Percentiles rank a stretch among this genome's conserved stretches.
Conservation (phyloP, 306 rosid species). For the Vachellia pachyceras region DNA sequence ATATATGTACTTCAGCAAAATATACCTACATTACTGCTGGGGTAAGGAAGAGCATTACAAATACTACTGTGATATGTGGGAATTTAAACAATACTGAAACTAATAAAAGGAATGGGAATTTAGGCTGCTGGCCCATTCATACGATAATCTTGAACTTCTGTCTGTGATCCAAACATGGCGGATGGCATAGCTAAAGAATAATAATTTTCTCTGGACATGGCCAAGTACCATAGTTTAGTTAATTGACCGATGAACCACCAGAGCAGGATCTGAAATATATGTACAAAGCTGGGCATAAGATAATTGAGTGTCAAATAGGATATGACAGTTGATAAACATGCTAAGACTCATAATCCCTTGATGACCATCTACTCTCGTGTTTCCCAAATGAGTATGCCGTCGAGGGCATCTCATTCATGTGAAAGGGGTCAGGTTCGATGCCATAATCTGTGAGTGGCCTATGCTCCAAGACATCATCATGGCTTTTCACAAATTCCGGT, state of each 20-base stretch:
- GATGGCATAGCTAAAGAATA: constrained; percentile 6
- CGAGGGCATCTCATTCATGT: constrained; percentile 65
- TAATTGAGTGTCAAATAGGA: not conserved
- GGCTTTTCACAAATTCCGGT: constrained; percentile 84
- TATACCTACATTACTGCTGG: too few relatives aligned
- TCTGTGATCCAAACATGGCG: not conserved
- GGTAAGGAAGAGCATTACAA: too few relatives aligned
- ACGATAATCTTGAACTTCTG: not conserved
- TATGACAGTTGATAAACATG: constrained; percentile 8
- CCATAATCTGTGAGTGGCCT: constrained; percentile 97
- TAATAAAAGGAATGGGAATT: not conserved
- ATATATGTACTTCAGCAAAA: too few relatives aligned
- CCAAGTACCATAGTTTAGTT: not conserved
- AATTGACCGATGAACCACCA: constrained; percentile 18
- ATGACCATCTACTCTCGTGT: constrained; percentile 74
- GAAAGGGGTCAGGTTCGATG: constrained; percentile 84
- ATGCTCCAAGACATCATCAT: constrained; percentile 81
- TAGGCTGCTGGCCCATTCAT: not conserved
- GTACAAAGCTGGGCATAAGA: constrained; percentile 43
- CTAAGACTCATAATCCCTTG: constrained; percentile 61
- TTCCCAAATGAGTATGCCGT: constrained; percentile 68
- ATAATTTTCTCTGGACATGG: constrained; percentile 7
- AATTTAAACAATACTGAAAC: not conserved
- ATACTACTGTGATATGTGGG: not conserved
- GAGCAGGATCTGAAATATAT: constrained; percentile 28